phyloP scores from a whole-genome alignment of 192 early-diverging fungal genomes.

The Coemansia javaensis region DNA sequence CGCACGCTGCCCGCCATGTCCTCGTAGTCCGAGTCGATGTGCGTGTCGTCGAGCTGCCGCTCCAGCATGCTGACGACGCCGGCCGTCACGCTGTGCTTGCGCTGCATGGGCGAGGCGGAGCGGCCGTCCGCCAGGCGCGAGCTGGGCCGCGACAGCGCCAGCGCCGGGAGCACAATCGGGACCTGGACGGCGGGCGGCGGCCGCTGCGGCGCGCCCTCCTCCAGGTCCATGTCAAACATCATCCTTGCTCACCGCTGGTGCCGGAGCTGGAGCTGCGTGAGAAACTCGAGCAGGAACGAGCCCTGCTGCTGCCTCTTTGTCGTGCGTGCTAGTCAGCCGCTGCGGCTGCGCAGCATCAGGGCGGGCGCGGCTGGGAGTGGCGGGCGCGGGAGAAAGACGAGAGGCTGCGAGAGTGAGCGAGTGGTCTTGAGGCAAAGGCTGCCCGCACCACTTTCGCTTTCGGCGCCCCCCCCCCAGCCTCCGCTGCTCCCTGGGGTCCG shows the following conservation, averaged over 20 bases:
- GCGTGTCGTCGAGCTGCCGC: constrained; percentile 35
- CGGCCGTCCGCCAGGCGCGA: constrained; percentile 24
- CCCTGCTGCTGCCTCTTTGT: no score
- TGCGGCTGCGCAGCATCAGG: no score
- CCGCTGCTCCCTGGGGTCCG: no score
- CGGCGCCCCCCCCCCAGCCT: no score
- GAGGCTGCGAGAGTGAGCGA: no score
- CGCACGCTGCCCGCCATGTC: constrained; percentile 36
- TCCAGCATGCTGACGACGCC: constrained; percentile 35
- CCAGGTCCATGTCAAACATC: constrained; percentile 49
- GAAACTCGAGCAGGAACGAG: constrained; percentile 16
- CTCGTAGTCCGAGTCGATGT: constrained; percentile 46
- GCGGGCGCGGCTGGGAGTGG: no score
- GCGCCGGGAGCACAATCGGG: constrained; percentile 32
- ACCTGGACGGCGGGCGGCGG: constrained; percentile 6
- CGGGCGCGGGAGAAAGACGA: no score
- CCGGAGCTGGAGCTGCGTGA: constrained; percentile 18
- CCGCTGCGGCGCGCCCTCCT: constrained; percentile 4
- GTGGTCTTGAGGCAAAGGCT: no score
- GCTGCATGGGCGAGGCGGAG: constrained; percentile 21
- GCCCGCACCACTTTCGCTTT: no score
- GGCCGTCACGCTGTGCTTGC: constrained; percentile 39
- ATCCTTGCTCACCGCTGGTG: constrained; percentile 21
- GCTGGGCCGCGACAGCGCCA: constrained; percentile 30
- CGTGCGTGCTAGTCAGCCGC: not conserved